Conservation (phyloP, 73 alveolate genomes). For the Paramecium sexaurelia region DNA sequence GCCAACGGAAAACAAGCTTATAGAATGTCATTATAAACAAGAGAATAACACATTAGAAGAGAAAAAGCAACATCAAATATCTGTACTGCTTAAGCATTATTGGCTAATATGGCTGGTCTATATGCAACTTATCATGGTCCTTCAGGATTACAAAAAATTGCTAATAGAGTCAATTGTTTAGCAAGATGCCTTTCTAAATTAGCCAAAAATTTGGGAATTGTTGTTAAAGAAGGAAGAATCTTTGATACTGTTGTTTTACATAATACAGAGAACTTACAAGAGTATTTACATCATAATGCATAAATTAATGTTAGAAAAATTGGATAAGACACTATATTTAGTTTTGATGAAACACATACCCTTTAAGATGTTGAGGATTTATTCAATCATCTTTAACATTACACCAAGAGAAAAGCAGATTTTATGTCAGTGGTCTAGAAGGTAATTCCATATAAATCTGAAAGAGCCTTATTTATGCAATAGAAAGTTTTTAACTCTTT, state of each 20-base stretch:
- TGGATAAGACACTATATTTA: constrained; percentile 68
- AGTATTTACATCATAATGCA: constrained; percentile 54
- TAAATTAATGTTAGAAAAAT: constrained; percentile 80
- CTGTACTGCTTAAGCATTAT: constrained; percentile 95
- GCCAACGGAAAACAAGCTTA: constrained; percentile 79
- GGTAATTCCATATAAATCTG: background rate
- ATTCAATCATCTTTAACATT: constrained; percentile 64
- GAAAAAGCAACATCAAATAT: constrained; percentile 94
- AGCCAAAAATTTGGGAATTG: constrained; percentile 61
- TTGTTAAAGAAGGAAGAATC: constrained; percentile 50
- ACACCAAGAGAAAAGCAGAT: constrained; percentile 47
- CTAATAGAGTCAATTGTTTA: constrained; percentile 78
- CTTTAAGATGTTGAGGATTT: constrained; percentile 75
- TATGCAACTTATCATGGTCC: constrained; percentile 86
- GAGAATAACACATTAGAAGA: constrained; percentile 95
- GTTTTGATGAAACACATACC: constrained; percentile 89
- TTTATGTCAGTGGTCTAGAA: background rate
- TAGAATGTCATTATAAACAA: constrained; percentile 94
- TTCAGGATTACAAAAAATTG: constrained; percentile 79
- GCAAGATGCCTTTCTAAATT: constrained; percentile 62
- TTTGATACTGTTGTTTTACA: constrained; percentile 76
- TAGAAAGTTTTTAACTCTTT: constrained; percentile 80
- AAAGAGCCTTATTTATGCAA: constrained; percentile 66
- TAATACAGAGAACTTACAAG: constrained; percentile 44
- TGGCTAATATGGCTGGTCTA: constrained; percentile 94